Percentiles rank a stretch among this genome's conserved stretches.
phyloP scores from a whole-genome alignment of 2,329 filamentous ascomycete species.

The Fusarium drepaniforme region DNA sequence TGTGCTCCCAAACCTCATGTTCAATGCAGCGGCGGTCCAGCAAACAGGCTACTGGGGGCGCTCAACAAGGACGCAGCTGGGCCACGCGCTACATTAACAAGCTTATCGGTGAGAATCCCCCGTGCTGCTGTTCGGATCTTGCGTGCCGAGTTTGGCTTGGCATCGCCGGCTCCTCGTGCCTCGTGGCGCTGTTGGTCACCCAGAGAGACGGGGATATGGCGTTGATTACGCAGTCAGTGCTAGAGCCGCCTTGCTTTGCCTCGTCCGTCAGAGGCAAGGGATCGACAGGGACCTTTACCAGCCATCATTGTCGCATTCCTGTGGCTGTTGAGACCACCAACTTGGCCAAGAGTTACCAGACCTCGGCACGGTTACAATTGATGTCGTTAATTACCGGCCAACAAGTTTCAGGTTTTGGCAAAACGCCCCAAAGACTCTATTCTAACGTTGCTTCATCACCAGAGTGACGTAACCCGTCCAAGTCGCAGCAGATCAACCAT shows the following conservation, averaged over 20 bases:
- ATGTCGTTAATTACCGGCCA: not conserved
- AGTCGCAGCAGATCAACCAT: not conserved
- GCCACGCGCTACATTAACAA: slow-evolving; percentile 17
- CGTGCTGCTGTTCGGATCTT: slow-evolving; percentile 16
- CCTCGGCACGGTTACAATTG: not conserved
- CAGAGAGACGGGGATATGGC: not conserved
- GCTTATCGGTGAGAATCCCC: slow-evolving; percentile 30
- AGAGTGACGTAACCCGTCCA: slow-evolving; percentile 2
- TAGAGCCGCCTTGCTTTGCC: slow-evolving; percentile 1
- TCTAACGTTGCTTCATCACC: not conserved
- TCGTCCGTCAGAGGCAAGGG: not conserved
- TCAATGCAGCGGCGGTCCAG: slow-evolving; percentile 13
- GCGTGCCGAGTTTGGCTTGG: slow-evolving; percentile 31
- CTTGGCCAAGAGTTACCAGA: not conserved
- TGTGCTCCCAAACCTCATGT: not conserved
- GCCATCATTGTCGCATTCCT: not conserved
- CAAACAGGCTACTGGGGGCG: slow-evolving; percentile 35
- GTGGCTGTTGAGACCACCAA: not conserved
- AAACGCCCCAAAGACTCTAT: not conserved
- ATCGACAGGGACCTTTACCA: slow-evolving; percentile 9
- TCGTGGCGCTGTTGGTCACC: not conserved
- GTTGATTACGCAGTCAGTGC: slow-evolving; percentile 1
- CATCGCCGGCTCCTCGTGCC: slow-evolving; percentile 1
- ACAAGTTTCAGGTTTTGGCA: not conserved
- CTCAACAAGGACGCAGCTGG: not conserved